phyloP scores from a whole-genome alignment of 2,329 filamentous ascomycete species.

The Xylariaceae sp. region DNA sequence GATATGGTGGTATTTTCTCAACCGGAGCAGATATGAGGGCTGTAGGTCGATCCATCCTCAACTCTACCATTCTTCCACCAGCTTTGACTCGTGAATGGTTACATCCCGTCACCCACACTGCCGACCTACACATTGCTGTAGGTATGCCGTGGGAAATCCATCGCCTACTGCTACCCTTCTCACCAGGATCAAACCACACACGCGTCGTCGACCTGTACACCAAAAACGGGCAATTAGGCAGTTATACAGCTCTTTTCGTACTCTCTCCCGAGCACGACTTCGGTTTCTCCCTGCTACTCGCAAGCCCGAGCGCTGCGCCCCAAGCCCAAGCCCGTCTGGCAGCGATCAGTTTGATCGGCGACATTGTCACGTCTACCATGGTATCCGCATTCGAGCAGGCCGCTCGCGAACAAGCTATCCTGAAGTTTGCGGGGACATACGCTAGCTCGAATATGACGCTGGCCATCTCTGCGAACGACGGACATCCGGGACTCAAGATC shows the following conservation, averaged over 20 bases:
- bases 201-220: constrained; percentile 3
- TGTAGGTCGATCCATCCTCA: constrained; percentile 1
- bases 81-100: neutral
- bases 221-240: neutral
- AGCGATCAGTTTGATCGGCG: neutral
- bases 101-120: neutral
- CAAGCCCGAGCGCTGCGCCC: neutral
- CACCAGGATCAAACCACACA: neutral
- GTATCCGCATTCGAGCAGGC: neutral
- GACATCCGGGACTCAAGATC: constrained; percentile 1
- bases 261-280: neutral
- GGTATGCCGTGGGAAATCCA: constrained; percentile 7
- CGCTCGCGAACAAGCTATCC: neutral
- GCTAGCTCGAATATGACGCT: neutral
- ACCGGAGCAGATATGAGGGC: neutral
- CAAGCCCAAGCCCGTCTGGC: neutral
- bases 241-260: neutral
- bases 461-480: neutral
- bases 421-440: neutral
- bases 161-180: neutral
- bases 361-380: neutral
- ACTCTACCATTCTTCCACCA: neutral
- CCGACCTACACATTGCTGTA: constrained; percentile 1
- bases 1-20: neutral
- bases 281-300: neutral